Evolutionary conservation across 108 stramenopile species (phyloP).

Genomic region (Nitzschia sp.): DNA sequence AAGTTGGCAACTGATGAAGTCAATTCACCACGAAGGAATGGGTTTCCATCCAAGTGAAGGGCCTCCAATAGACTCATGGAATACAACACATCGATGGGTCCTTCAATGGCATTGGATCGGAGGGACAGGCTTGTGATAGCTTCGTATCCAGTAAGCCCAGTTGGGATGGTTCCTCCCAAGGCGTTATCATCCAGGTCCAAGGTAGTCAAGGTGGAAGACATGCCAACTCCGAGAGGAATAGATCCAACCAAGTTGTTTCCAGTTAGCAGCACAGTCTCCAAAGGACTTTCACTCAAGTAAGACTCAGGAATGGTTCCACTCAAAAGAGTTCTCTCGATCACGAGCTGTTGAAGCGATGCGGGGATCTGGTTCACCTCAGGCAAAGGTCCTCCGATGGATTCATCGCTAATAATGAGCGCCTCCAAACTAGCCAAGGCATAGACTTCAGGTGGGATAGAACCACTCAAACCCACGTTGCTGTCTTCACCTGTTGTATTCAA

Average conservation of each 20-base stretch:
- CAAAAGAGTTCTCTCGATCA: slow-evolving; percentile 6
- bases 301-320: slow-evolving; percentile 6
- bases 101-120: slow-evolving; percentile 36
- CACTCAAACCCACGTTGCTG: slow-evolving; percentile 36
- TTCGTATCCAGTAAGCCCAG: background rate
- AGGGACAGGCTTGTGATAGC: slow-evolving; percentile 40
- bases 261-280: slow-evolving; percentile 43
- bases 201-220: background rate
- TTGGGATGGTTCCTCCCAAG: slow-evolving; percentile 10
- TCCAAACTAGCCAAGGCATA: slow-evolving; percentile 1
- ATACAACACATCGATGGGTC: slow-evolving; percentile 34
- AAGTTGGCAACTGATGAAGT: slow-evolving; percentile 46
- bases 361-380: slow-evolving; percentile 5
- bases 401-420: slow-evolving; percentile 2
- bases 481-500: background rate
- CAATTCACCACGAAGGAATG: slow-evolving; percentile 38
- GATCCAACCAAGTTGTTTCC: slow-evolving; percentile 39
- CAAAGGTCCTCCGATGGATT: slow-evolving; percentile 7
- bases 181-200: slow-evolving; percentile 4
- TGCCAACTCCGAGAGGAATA: slow-evolving; percentile 28
- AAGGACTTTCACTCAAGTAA: slow-evolving; percentile 4
- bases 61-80: slow-evolving; percentile 28
- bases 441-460: slow-evolving; percentile 34
- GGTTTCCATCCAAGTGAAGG: slow-evolving; percentile 43
- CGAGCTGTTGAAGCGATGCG: background rate